Evolutionary conservation across 345 rosid species (phyloP), one percentile per base, ranked within the genome.

Genomic region (Melastoma malabathricum): DNA sequence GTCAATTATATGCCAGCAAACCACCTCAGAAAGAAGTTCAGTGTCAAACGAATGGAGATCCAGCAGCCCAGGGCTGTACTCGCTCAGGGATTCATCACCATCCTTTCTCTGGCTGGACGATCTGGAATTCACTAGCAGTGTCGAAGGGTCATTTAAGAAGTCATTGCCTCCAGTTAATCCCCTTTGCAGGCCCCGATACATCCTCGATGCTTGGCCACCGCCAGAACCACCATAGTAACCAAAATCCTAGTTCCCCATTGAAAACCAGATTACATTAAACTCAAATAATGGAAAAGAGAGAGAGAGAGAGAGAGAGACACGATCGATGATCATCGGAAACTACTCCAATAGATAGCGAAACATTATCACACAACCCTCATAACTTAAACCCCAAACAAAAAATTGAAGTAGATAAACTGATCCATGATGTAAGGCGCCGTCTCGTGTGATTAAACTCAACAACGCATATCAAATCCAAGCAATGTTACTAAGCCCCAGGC

Each of bases 11-110:
- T n/a, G 19, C 23, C 23, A 17, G 19, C 29, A 2, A 59, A 65
- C 47, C 59, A 92, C 98, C 98, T 92, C 96, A 19, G 98, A 81
- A 60, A 92, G 83, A 66, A 92, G 80, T 67, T 92, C 98, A 1
- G 96, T 92, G 67, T 87, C 93, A 62, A 84, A 81, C 50, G 98
- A 87, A 69, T 92, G 95, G 52, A 92, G 88, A 84, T 92, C 98
- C 52, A 92, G 68, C 15, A 92, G 95, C 3, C 98, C 98, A 4
- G 98, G 98, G 68, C 98, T 87, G 64, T 82, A 79, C 68, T 87
- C 98, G 62, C 53, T 72, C 0, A 73, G 73, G 13, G 86, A 78
- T 13, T 81, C 88, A 54, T 79, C 98, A 6, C 73, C 75, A 54
- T 74, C 82, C 76, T 75, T 87, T 63, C 81, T 68, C 68, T 74